Evolutionary conservation across 1,284 basidiomycete species (phyloP).

Genomic region (Ganoderma lucidum): DNA sequence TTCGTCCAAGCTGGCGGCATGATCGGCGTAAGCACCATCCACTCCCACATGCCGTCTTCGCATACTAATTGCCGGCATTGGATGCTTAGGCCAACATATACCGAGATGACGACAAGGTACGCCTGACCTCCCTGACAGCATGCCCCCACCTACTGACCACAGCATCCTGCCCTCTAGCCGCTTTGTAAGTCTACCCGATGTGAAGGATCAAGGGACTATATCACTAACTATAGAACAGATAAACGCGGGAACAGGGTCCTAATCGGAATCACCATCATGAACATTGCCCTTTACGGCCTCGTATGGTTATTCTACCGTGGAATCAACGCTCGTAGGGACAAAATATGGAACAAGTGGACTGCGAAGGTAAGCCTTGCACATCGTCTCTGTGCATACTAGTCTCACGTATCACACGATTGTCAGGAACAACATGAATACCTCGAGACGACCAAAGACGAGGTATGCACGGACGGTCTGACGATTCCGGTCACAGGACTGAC

Average conservation of each 20-base stretch:
- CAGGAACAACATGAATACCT: conserved; percentile 65
- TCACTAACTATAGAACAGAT: conserved; percentile 40
- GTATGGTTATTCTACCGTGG: conserved; percentile 63
- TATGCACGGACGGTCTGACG: conserved; percentile 9
- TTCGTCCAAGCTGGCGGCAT: conserved; percentile 65
- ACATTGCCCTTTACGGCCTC: conserved; percentile 56
- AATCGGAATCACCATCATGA: conserved; percentile 46
- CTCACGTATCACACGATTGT: not conserved
- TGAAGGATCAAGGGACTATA: conserved; percentile 3
- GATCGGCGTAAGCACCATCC: conserved; percentile 49
- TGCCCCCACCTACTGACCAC: conserved; percentile 11
- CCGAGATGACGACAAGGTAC: conserved; percentile 42
- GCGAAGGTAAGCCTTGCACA: conserved; percentile 48
- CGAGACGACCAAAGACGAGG: conserved; percentile 61
- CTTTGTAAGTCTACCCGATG: conserved; percentile 49
- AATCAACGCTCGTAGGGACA: conserved; percentile 59
- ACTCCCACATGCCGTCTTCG: not conserved
- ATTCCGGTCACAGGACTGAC: not conserved
- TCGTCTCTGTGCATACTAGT: not conserved
- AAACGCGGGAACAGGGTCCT: conserved; percentile 48
- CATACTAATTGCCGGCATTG: not conserved
- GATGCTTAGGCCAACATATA: conserved; percentile 43
- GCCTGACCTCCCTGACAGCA: conserved; percentile 1
- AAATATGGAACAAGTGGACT: conserved; percentile 60
- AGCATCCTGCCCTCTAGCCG: conserved; percentile 40